These are phyloP conservation scores for Selaginella moellendorffii DNA, from an alignment of 75 land plant genomes.

Conservation along the genomic window DNA sequence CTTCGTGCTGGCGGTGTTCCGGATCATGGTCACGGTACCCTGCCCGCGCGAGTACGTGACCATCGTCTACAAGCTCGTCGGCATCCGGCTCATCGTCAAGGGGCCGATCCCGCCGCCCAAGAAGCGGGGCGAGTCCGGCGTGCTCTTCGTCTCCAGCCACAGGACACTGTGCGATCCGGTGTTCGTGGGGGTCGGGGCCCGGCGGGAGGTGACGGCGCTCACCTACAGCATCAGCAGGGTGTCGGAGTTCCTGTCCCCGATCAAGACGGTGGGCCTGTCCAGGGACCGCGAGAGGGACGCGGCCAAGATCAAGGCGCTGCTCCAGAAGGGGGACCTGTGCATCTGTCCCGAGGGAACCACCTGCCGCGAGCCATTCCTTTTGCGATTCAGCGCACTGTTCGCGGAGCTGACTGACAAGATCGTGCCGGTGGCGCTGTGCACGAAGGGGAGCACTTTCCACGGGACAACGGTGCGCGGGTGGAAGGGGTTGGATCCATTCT, in stretches of 20 bases:
- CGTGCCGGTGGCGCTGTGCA: slow-evolving; percentile 78
- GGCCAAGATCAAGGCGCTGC: slow-evolving; percentile 33
- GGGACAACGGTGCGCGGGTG: slow-evolving; percentile 81
- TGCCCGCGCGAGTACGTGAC: slow-evolving; percentile 16
- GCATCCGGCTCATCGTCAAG: slow-evolving; percentile 14
- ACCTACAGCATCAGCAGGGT: slow-evolving; percentile 85
- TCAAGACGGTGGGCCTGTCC: slow-evolving; percentile 65
- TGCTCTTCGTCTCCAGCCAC: slow-evolving; percentile 24
- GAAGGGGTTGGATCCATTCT: slow-evolving; percentile 80
- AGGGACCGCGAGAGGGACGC: slow-evolving; percentile 63
- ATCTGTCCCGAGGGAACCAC: slow-evolving; percentile 97
- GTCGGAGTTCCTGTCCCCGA: slow-evolving; percentile 72
- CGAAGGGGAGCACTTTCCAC: slow-evolving; percentile 54
- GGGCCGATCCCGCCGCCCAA: background rate
- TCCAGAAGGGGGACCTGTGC: slow-evolving; percentile 45
- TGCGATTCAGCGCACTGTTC: slow-evolving; percentile 78
- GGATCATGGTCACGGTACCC: slow-evolving; percentile 8
- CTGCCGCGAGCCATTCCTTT: slow-evolving; percentile 77
- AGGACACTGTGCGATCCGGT: slow-evolving; percentile 20
- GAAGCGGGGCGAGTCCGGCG: slow-evolving; percentile 7
- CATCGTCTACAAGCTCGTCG: slow-evolving; percentile 9
- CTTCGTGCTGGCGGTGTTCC: slow-evolving; percentile 11
- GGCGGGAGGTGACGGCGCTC: slow-evolving; percentile 57
- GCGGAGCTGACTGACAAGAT: slow-evolving; percentile 80
- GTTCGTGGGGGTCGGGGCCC: slow-evolving; percentile 44